Base-by-base conservation (phyloP, 2,329 filamentous ascomycete species). In the Fusarium protoensiforme region DNA sequence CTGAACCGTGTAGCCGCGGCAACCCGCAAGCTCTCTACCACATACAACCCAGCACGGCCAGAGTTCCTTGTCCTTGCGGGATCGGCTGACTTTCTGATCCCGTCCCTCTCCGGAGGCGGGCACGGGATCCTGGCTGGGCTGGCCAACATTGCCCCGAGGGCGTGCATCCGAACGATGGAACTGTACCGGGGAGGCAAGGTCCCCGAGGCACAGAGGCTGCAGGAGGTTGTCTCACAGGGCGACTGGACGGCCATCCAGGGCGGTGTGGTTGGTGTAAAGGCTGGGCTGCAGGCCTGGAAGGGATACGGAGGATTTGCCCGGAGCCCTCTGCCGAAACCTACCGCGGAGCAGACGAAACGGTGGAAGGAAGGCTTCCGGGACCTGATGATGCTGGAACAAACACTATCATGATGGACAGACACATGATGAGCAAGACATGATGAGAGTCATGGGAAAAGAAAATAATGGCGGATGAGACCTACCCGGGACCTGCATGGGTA, bases 221-320 rank as follows among this genome's bases (percentile, higher is more conserved):
- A 94, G 81, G 91, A 89, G 53, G 82, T 90, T 24, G 85, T 94
- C 48, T 90, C 92, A 51, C 85, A 87, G 58, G 93, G 91, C 53
- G 92, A 94, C 83, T 94, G 92, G 92, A 89, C 88, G 5, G 91
- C 91, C 33, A 94, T 93, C 68, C 88, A 92, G 77, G 90, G 91
- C 64, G 92, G 92, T 54, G 91, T 94, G 64, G 88, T 93, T 31
- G 92, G 91, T 53, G 92, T 92, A 75, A 94, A 94, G 84, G 88
- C 89, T 63, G 91, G 88, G 7, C 81, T 94, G 73, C 85, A 92
- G 80, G 83, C 87, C n/a, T 92, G 90, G 83, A 88, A 88, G 79
- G 91, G 91, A 31, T 94, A 94, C 77, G 92, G 92, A 66, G 91
- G 91, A 77, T 82, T 73, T 68, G 78, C 78, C 20, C 74, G 79